Evolutionary conservation across 139 green algal species (phyloP), one percentile per base, ranked within the genome.

Genomic region (Pseudopediastrum boryanum): DNA sequence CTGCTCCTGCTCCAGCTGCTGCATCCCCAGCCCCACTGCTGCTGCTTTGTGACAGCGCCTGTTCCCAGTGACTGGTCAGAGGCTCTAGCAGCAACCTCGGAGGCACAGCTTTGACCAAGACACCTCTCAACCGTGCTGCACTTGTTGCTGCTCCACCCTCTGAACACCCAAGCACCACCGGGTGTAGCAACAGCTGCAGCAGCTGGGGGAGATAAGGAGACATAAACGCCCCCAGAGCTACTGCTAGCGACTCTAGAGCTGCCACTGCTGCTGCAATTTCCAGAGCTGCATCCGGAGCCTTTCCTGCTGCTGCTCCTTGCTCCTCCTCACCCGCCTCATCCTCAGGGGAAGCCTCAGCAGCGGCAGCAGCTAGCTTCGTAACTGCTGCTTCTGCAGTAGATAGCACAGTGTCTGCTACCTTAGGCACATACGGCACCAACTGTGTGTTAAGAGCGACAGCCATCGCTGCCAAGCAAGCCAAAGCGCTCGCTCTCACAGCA

Each of bases 61-160:
- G 21, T 6, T 86, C 68, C 75, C 93, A 83, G 23, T 87, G 81
- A 7, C 27, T 77, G 41, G 85, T 51, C n/a, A 97, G 78, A 4
- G 92, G 82, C 5, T 80, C 71, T 36, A 97, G 78, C 73, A 97
- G 87, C 65, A 97, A 83, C 1, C 93, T 81, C 9, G 92, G 23
- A 2, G 91, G 85, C 3, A 95, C 69, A 19, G 51, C 48, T 0
- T 35, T 38, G 4, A 90, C 69, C 71, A 94, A 72, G 3, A 46
- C 48, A 8, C 3, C 44, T 27, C 89, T 75, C 56, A 83, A 25
- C 51, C 77, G 27, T 7, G 54, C 67, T 62, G 77, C 66, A 19
- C 29, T 41, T 21, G 39, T 56, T 12, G 27, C 19, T 23, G 43
- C 29, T 23, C 67, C 70, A 31, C 70, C 71, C 10, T n/a, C 48